phyloP scores from a whole-genome alignment of 2,329 filamentous ascomycete species.

The Fusarium zealandicum region DNA sequence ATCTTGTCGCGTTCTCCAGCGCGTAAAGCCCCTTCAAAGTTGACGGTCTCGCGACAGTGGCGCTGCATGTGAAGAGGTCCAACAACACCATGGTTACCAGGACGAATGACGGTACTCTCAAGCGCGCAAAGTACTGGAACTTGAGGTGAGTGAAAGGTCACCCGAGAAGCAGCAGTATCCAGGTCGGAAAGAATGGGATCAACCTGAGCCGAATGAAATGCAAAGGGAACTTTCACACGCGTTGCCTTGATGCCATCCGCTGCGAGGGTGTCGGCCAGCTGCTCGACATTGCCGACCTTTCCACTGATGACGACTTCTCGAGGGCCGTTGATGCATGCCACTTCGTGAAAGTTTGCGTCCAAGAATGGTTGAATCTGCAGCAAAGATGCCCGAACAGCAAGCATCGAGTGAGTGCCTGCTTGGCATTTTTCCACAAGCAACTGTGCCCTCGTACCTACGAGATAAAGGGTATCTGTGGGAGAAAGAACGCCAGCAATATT shows the following conservation, averaged over 20 bases:
- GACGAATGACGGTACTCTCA: background rate
- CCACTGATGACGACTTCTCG: conserved; percentile 60
- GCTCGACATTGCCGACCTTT: conserved; percentile 3
- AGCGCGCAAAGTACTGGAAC: conserved; percentile 12
- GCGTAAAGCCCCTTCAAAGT: conserved; percentile 1
- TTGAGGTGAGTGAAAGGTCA: background rate
- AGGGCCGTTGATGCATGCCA: conserved; percentile 68
- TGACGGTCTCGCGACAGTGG: conserved; percentile 1
- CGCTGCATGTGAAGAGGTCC: background rate
- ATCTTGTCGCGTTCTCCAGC: background rate
- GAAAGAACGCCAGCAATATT: conserved; percentile 69
- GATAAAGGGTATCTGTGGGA: conserved; percentile 64
- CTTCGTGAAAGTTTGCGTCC: conserved; percentile 42
- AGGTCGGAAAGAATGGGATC: conserved; percentile 57
- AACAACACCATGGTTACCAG: background rate
- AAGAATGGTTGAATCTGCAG: background rate
- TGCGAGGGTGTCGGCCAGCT: background rate
- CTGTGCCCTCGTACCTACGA: conserved; percentile 58
- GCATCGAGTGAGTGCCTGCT: conserved; percentile 31
- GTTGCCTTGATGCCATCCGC: conserved; percentile 38
- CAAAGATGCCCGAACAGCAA: conserved; percentile 38
- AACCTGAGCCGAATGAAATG: conserved; percentile 47
- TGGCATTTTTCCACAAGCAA: background rate
- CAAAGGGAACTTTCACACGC: conserved; percentile 35
- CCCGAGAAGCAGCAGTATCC: conserved; percentile 32